Base-by-base conservation (phyloP, 192 early-diverging fungal species). In the Podila clonocystis region DNA sequence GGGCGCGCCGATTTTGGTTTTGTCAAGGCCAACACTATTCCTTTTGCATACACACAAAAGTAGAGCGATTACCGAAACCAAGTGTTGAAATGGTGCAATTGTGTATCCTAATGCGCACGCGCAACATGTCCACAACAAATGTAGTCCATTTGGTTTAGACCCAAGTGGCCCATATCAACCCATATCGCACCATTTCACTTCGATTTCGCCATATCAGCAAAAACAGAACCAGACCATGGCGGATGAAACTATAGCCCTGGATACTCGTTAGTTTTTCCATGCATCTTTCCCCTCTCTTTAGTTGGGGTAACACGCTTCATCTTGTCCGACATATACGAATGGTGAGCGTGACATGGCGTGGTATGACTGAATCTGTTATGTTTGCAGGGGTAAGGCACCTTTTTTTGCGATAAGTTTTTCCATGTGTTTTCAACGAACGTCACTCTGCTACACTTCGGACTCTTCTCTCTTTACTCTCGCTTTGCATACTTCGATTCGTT, bases 171-270 rank as follows among this genome's bases (percentile, higher is more conserved):
- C 24, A 26, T 22, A 24, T 26, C 24, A 55, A 26, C 52, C 20
- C 9, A 26, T 26, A 55, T 55, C 52, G 24, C 52, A 55, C 52
- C 52, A 55, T 55, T 55, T 55, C n/a, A n/a, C 52, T 45, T 55
- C 13, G n/a, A 55, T 55, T 55, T 55, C 52, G 52, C 52, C 52
- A 55, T 55, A 55, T 55, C 52, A 55, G 52, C 22, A 24, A 55
- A 55, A 55, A 26, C 19, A 55, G 52, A 55, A 55, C 24, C n/a
- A 55, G 41, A 45, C 41, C 13, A 45, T 45, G 41, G 52, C 52
- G 52, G 52, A 55, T 55, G 52, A 55, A 55, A n/a, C 52, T 55
- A 55, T 55, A 55, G 24, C 52, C 52, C 52, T 55, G 24, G 20
- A 2, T 17, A 24, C 52, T 55, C 22, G 20, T 55, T 24, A n/a